Evolutionary conservation across 768 basidiomycete genomes (phyloP), one percentile per base, ranked within the genome.

Genomic region (Mycena galopus): DNA sequence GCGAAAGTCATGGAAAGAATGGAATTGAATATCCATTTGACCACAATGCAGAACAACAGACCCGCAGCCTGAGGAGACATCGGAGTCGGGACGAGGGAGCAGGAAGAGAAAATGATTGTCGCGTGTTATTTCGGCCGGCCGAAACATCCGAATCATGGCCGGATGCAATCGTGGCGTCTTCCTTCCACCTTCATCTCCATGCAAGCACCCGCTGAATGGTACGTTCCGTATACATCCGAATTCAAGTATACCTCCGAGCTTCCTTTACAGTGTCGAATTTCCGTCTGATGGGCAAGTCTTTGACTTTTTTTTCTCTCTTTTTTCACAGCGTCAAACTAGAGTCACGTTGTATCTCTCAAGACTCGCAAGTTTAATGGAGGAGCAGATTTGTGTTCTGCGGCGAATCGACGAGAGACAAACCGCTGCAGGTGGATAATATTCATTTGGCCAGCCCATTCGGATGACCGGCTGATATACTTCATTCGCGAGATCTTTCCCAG

Each of bases 321-420:
- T 56, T n/a, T n/a, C n/a, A 58, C 32, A n/a, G 27, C 16, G 27
- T 14, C 27, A 21, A 61, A n/a, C 30, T 32, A 69, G 68, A 29
- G n/a, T n/a, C n/a, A n/a, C n/a, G n/a, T 9, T 60, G 21, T 59
- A 69, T 27, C 37, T 71, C 19, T 25, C 51, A 12, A 71, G 30
- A 44, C 37, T 71, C 23, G 55, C 47, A 12, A 65, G 16, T 29
- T 60, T 72, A 32, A 67, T 72, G 65, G 65, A 72, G 44, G 71
- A 72, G 42, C 71, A 72, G 23, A 47, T 72, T 32, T 27, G 30
- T 19, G 39, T 67, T 17, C 58, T 72, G 19, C 65, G 65, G 14
- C 65, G 71, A 1, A 61, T 72, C 0, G 71, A 72, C n/a, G 71
- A 67, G 27, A 62, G 71, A 30, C 65, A 72, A 58, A 67, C 17